Evolutionary conservation across 2,329 filamentous ascomycete species (phyloP).

Genomic region (Paraphaeosphaeria sporulosa): DNA sequence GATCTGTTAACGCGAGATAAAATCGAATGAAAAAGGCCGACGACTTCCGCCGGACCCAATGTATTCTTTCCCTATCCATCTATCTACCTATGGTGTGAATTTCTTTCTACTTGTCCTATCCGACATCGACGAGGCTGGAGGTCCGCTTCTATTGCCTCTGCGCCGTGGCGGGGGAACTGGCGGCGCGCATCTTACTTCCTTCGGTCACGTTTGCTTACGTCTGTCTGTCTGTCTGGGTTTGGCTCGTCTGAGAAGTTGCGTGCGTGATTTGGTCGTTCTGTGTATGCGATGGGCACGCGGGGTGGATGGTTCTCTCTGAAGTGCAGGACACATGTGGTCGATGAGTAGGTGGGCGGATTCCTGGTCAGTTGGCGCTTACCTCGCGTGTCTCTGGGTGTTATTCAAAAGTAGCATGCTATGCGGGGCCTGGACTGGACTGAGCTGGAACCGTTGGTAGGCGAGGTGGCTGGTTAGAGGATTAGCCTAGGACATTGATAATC

Average conservation of each 20-base stretch:
- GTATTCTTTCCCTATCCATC: slow-evolving; percentile 13
- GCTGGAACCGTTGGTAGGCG: neutral
- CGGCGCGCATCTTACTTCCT: neutral
- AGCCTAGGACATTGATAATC: neutral
- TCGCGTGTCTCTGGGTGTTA: too few species aligned
- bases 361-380: neutral
- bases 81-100: slow-evolving; percentile 5
- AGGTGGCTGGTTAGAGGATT: neutral
- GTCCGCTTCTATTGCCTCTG: slow-evolving; percentile 3
- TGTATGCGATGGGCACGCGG: neutral
- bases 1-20: slow-evolving; percentile 6
- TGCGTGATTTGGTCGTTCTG: neutral
- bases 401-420: neutral
- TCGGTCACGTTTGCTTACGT: neutral
- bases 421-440: neutral
- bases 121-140: slow-evolving; percentile 3
- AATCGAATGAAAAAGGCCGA: slow-evolving; percentile 4
- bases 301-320: neutral
- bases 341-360: neutral
- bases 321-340: neutral
- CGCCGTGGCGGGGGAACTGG: slow-evolving; percentile 3
- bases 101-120: neutral
- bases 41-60: neutral
- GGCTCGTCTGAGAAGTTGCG: neutral
- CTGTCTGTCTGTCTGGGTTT: neutral